Evolutionary conservation across 768 basidiomycete genomes (phyloP).

Genomic region (Tricholoma saponaceum): DNA sequence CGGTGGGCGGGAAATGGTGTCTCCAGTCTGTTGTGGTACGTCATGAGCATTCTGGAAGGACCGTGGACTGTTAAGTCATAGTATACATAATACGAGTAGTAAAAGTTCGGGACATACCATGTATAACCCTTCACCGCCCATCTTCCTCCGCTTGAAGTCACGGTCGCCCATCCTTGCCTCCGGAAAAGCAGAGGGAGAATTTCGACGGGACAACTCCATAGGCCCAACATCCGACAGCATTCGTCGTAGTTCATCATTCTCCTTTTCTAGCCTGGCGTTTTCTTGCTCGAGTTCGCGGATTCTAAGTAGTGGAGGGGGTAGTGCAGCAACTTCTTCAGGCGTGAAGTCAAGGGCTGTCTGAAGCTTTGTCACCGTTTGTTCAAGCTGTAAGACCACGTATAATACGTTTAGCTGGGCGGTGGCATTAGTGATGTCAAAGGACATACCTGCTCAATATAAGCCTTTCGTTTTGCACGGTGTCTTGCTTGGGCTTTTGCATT

Average conservation of each 20-base stretch:
- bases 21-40: constrained; percentile 36
- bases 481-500: constrained; percentile 87
- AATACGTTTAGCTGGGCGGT: not conserved
- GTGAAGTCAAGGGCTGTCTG: constrained; percentile 71
- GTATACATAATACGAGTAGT: not conserved
- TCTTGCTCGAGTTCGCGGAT: constrained; percentile 85
- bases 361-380: constrained; percentile 81
- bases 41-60: constrained; percentile 40
- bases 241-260: constrained; percentile 72
- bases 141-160: constrained; percentile 60
- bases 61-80: not conserved
- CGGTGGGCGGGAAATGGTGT: constrained; percentile 41
- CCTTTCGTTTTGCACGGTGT: constrained; percentile 89
- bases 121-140: constrained; percentile 50
- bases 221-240: constrained; percentile 48
- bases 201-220: constrained; percentile 44
- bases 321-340: constrained; percentile 68
- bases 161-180: constrained; percentile 50
- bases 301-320: constrained; percentile 69
- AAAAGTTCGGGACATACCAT: constrained; percentile 32
- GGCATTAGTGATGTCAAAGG: not conserved
- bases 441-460: constrained; percentile 84
- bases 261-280: constrained; percentile 62
- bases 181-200: constrained; percentile 41
- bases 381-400: constrained; percentile 46